These are phyloP conservation scores for Coccomyxa sp. DNA, from an alignment of 139 green algal genomes.

Conservation along the genomic window DNA sequence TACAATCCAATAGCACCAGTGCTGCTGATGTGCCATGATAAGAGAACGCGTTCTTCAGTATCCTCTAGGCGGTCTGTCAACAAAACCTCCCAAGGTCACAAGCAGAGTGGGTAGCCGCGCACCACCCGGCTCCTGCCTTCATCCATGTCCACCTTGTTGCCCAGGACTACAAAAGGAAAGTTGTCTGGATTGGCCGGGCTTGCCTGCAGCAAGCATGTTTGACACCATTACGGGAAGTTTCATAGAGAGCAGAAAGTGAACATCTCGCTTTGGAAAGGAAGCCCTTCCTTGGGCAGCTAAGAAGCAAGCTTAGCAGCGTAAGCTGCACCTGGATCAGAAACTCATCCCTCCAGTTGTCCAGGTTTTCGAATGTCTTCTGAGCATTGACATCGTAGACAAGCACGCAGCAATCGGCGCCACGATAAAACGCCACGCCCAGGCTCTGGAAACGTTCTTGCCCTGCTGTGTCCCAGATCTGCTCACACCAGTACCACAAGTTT, in stretches of 20 bases:
- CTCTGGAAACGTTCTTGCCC: constrained; percentile 97
- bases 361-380: constrained; percentile 92
- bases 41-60: no score
- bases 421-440: constrained; percentile 97
- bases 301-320: not conserved
- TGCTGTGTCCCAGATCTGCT: constrained; percentile 98
- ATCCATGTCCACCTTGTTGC: constrained; percentile 98
- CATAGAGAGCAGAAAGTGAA: not conserved
- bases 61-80: not conserved
- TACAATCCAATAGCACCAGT: not conserved
- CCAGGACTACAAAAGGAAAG: constrained; percentile 98
- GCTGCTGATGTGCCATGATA: not conserved
- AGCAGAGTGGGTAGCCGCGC: not conserved
- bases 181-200: constrained; percentile 81
- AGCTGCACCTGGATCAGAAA: constrained; percentile 88
- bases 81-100: not conserved
- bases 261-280: no score
- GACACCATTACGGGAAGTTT: not conserved
- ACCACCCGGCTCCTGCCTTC: constrained; percentile 72
- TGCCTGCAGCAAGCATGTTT: constrained; percentile 42
- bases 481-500: not conserved
- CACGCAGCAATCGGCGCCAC: constrained; percentile 97
- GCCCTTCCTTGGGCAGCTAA: not conserved
- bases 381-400: constrained; percentile 97
- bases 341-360: constrained; percentile 98